A percentile compares a stretch with the other conserved stretches of the same genome.
These are phyloP conservation scores for Closterium sp. DNA, from an alignment of 139 green algal genomes.

Conservation along the genomic window DNA sequence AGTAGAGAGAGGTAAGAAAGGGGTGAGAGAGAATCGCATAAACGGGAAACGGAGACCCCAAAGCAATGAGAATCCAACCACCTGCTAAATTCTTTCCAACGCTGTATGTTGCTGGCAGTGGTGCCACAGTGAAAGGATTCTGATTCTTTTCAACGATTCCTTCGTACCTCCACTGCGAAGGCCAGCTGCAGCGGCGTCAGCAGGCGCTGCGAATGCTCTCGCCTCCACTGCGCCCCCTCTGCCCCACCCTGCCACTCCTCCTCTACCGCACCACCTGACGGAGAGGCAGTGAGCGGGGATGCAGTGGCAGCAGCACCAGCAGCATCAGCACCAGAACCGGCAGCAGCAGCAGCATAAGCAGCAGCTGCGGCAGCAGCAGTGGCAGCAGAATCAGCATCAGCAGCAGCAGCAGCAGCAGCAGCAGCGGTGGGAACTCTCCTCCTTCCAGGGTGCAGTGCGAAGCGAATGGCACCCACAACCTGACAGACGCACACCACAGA, in stretches of 20 bases:
- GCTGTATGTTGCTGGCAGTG: too few relatives aligned
- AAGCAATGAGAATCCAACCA: too few relatives aligned
- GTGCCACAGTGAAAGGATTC: too few relatives aligned
- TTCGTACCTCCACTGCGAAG: constrained; percentile 13
- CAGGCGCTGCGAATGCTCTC: constrained; percentile 15
- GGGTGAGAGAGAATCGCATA: too few relatives aligned
- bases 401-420: background rate
- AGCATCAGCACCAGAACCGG: background rate
- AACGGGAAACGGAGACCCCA: too few relatives aligned
- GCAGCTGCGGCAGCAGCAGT: background rate
- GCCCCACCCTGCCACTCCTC: background rate
- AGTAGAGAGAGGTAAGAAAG: too few relatives aligned
- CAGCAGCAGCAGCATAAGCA: background rate
- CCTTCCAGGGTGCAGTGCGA: background rate
- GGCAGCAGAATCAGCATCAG: background rate
- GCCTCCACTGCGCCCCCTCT: constrained; percentile 26
- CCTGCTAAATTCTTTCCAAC: too few relatives aligned
- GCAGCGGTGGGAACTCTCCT: background rate
- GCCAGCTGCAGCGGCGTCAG: constrained; percentile 22
- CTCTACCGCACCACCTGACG: background rate
- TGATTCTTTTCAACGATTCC: too few relatives aligned
- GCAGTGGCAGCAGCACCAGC: background rate
- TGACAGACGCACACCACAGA: background rate
- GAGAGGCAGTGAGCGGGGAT: background rate
- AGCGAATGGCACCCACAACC: background rate